A percentile compares a stretch with the other conserved stretches of the same genome.
phyloP scores from a whole-genome alignment of 2,329 filamentous ascomycete species.

The Penicillium olsonii region DNA sequence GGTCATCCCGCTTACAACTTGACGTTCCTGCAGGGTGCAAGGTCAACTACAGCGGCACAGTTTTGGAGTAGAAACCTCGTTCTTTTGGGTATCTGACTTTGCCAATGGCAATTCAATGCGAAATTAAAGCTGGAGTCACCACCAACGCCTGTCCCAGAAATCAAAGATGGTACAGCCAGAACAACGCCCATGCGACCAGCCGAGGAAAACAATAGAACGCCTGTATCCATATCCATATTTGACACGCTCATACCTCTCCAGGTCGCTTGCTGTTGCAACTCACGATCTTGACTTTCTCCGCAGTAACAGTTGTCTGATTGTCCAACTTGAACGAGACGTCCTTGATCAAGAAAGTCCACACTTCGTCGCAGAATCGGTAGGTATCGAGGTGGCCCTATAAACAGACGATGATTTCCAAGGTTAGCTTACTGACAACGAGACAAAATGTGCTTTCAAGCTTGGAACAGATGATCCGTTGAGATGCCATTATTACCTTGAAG shows the following conservation, averaged over 20 bases:
- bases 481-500: slow-evolving; percentile 73
- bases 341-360: slow-evolving; percentile 99
- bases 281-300: slow-evolving; percentile 97
- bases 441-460: background rate
- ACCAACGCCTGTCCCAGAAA: slow-evolving; percentile 8
- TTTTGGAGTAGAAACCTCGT: slow-evolving; percentile 1
- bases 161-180: slow-evolving; percentile 8
- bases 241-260: slow-evolving; percentile 49
- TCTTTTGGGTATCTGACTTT: slow-evolving; percentile 22
- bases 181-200: slow-evolving; percentile 18
- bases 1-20: slow-evolving; percentile 14
- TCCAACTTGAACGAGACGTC: slow-evolving; percentile 99
- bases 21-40: background rate
- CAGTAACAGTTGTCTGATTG: slow-evolving; percentile 70
- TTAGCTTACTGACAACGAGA: background rate
- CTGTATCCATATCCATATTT: background rate
- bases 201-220: slow-evolving; percentile 17
- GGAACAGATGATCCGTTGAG: slow-evolving; percentile 1
- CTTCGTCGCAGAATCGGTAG: slow-evolving; percentile 98
- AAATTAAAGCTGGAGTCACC: slow-evolving; percentile 2
- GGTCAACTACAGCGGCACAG: background rate
- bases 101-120: slow-evolving; percentile 15
- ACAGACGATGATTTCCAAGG: slow-evolving; percentile 17
- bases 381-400: slow-evolving; percentile 89
- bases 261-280: slow-evolving; percentile 91